phyloP scores from a whole-genome alignment of 257 asterid genomes.

The Leonotis leonurus region DNA sequence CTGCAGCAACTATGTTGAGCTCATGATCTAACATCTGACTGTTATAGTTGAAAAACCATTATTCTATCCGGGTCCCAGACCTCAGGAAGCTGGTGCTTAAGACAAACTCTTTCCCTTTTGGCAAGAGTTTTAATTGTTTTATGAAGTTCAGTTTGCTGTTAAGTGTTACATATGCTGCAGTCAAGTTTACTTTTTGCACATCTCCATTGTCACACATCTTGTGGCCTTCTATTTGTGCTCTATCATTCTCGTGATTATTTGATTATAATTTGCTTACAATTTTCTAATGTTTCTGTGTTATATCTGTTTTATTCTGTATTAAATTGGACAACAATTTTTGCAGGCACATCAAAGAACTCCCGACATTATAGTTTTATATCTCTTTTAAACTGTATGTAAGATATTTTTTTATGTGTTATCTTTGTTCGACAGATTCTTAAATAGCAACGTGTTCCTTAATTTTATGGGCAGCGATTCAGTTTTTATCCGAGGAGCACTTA shows the following conservation, averaged over 20 bases:
- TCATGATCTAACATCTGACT: constrained; percentile 7
- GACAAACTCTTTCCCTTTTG: neutral
- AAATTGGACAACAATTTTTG: constrained; percentile 13
- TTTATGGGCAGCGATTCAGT: no score
- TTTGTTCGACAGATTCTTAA: no score
- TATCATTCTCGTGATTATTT: constrained; percentile 8
- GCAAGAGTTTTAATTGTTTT: constrained; percentile 2
- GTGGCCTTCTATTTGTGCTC: neutral
- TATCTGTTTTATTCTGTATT: constrained; percentile 6
- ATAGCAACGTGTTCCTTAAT: no score
- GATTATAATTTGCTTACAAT: neutral
- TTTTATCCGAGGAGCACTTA: no score
- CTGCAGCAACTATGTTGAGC: neutral
- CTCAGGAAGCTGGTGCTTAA: constrained; percentile 6
- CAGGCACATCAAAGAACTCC: constrained; percentile 84
- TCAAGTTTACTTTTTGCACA: constrained; percentile 9
- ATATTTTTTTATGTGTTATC: no score
- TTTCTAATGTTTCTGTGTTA: neutral
- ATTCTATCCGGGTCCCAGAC: neutral
- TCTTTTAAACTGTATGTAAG: no score
- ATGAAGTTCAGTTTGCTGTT: constrained; percentile 1
- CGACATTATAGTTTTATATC: constrained; percentile 82
- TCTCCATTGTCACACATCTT: neutral
- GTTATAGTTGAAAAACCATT: constrained; percentile 1
- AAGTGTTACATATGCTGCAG: constrained; percentile 13